Evolutionary conservation across 2,329 filamentous ascomycete genomes (phyloP), one percentile per base, ranked within the genome.

Genomic region (Thyridium curvatum): DNA sequence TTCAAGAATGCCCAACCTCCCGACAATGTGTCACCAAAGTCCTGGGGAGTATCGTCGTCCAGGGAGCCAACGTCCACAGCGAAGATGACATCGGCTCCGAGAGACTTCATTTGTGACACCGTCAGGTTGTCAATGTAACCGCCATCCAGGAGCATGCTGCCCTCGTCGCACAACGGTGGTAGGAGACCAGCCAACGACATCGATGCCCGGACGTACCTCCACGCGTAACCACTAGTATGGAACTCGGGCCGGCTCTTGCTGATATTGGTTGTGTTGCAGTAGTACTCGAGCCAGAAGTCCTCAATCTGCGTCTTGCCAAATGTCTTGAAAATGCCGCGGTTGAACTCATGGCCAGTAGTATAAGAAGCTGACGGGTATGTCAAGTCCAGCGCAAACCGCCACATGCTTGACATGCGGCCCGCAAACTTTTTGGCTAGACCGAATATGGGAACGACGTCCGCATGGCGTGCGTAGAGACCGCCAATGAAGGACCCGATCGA

Each of bases 211-310:
- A 98, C 86, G 53, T 98, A 98, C 32, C 94, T 79, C 93, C 93
- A 98, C 0, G 93, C 91, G 54, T 98, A 98, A 12, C 93, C 93
- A 44, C 86, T 93, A 0, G 89, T 96, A 62, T 98, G 93, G 48
- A 94, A 90, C 58, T 98, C 93, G 3, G 80, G 80, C 15, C 91
- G 78, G 44, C 86, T 93, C 61, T 94, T 94, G 66, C 86, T 94
- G 64, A 98, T 97, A 61, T 97, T 98, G 30, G 94, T 98, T 1
- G 93, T 97, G 64, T 98, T 98, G 74, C 94, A 98, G 66, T 98
- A 98, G 59, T 88, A 98, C 50, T 95, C 89, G 10, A 98, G 76
- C 93, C 93, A 98, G 55, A 97, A 98, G 60, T 98, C 93, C 63
- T 98, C 93, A 41, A 98, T 97, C 57, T 97, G 93, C 9, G 87